Percentiles rank a stretch among this genome's conserved stretches.
Evolutionary conservation across 2,329 filamentous ascomycete species (phyloP).

Genomic region (Graphiopsis chlorocephala): DNA sequence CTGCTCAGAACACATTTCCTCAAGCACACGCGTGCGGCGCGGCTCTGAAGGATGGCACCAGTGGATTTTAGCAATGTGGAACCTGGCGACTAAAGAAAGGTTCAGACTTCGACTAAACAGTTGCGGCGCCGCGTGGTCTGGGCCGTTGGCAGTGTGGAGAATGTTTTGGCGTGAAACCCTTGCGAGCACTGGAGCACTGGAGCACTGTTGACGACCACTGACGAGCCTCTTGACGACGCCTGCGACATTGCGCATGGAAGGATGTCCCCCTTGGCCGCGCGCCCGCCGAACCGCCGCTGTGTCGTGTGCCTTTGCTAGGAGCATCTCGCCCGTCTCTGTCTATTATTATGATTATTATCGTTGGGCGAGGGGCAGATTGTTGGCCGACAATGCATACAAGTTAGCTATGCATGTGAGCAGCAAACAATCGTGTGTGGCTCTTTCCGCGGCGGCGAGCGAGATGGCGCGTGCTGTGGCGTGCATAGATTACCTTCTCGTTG

Average conservation of each 20-base stretch:
- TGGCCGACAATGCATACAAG: too few relatives aligned
- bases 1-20: background rate
- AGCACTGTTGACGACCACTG: background rate
- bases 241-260: constrained; percentile 6
- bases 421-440: background rate
- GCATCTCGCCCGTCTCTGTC: background rate
- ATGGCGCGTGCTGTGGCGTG: background rate
- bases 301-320: background rate
- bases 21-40: background rate
- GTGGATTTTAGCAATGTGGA: background rate
- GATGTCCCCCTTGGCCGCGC: background rate
- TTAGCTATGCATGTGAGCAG: background rate
- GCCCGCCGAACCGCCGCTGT: background rate
- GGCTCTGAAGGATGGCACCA: constrained; percentile 1
- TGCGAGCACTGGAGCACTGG: too few relatives aligned
- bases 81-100: background rate
- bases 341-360: too few relatives aligned
- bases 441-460: background rate
- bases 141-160: constrained; percentile 13
- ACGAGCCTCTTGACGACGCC: constrained; percentile 14
- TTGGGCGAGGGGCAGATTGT: background rate
- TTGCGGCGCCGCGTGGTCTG: constrained; percentile 2
- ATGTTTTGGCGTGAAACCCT: background rate
- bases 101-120: constrained; percentile 7
- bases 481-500: background rate